Base-by-base conservation (phyloP, 495 filamentous ascomycete genomes). In the Talaromyces liani region DNA sequence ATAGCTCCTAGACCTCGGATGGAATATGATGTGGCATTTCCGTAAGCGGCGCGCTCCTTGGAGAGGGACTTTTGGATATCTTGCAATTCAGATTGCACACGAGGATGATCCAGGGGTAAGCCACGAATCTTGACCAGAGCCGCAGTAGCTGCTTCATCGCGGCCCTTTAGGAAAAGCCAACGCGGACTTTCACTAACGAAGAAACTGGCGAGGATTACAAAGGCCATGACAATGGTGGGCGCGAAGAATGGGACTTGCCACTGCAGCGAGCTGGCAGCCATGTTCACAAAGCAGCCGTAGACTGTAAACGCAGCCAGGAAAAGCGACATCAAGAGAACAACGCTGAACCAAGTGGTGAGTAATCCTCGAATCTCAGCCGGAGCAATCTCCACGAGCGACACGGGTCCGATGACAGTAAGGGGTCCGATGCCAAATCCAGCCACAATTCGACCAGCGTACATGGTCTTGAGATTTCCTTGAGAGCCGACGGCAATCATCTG, bases 151-250 rank as follows among this genome's bases (percentile, higher is more conserved):
- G 78, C 71, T 10, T 89, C 82, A 54, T 80, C 71, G 49, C 82
- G 71, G 12, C 81, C 82, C 25, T 77, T 77, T 77, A 88, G 86
- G 75, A 91, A 83, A 58, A 84, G 79, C 73, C 77, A 91, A 45
- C 88, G 81, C 3, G 4, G 88, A 25, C 87, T 88, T 67, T 91
- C 88, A 4, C 85, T 85, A 18, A 91, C 80, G 16, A 88, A 63
- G 51, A 84, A 70, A 70, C 88, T 81, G 33, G 86, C 86, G 54
- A 68, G 60, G 20, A 79, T 81, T 47, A 90, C 80, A 65, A 90
- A 82, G 55, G 58, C 60, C 12, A 57, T 33, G 14, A 56, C 36
- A 39, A 59, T 59, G 31, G 31, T 36, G 0, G 57, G 57, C 29
- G 12, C 31, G 53, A 69, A 67, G 65, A 9, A 36, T 36, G 45